Evolutionary conservation across 2,329 filamentous ascomycete genomes (phyloP).

Genomic region (Colletotrichum sp.): DNA sequence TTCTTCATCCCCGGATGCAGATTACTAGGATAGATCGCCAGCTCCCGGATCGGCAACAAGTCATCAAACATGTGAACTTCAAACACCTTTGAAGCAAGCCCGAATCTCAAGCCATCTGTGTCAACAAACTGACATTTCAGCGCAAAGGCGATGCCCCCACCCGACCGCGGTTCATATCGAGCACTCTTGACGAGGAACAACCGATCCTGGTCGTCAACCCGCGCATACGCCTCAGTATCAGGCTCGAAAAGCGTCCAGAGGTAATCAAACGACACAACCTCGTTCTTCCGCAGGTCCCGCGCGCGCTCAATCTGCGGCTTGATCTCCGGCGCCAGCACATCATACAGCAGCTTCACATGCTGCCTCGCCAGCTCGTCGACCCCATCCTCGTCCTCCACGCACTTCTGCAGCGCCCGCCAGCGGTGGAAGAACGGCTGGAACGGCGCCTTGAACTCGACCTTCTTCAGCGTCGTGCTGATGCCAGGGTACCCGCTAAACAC

Average conservation of each 20-base stretch:
- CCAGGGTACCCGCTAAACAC: not conserved
- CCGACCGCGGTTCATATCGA: not conserved
- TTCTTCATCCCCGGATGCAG: not conserved
- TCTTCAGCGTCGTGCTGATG: not conserved
- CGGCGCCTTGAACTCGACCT: not conserved
- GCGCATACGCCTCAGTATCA: not conserved
- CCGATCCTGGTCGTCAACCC: not conserved
- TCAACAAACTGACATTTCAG: not conserved
- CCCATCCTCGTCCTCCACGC: too few species aligned
- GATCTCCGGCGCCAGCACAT: not conserved
- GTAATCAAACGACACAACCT: not conserved
- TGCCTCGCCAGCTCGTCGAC: not conserved
- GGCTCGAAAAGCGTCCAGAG: not conserved
- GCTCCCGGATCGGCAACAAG: not conserved
- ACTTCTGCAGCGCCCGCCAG: not conserved
- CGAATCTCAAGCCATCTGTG: not conserved
- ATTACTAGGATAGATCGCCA: not conserved
- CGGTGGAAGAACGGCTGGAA: not conserved
- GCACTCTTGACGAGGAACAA: not conserved
- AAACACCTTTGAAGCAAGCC: not conserved
- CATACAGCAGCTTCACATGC: not conserved
- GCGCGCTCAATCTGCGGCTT: not conserved
- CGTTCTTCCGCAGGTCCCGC: not conserved
- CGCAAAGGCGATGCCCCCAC: fast-evolving
- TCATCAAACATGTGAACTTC: not conserved